phyloP scores from a whole-genome alignment of 2,329 filamentous ascomycete genomes.

The Clarireedia monteithiana region DNA sequence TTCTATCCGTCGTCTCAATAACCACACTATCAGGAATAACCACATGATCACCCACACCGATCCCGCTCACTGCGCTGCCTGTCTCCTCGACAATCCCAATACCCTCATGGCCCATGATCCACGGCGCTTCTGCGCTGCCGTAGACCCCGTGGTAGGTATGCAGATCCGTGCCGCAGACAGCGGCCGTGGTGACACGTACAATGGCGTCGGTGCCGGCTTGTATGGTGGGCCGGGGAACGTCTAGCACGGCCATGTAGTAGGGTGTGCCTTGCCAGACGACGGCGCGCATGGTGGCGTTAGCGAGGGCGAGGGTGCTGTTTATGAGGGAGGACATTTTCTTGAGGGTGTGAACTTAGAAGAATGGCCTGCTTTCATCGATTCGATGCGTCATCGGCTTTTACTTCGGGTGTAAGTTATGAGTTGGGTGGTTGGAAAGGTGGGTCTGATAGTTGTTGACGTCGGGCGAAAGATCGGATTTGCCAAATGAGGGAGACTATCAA shows the following conservation, averaged over 20 bases:
- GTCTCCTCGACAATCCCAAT: slow-evolving; percentile 65
- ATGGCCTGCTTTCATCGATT: too few relatives aligned
- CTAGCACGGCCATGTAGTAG: slow-evolving; percentile 47
- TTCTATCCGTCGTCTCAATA: slow-evolving; percentile 40
- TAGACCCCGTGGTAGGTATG: slow-evolving; percentile 59
- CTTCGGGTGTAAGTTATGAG: too few relatives aligned
- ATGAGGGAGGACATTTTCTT: too few relatives aligned
- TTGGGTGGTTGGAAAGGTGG: too few relatives aligned
- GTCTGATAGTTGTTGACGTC: too few relatives aligned
- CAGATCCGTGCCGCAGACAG: slow-evolving; percentile 23
- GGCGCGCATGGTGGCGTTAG: not conserved
- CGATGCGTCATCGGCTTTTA: too few relatives aligned
- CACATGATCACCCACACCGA: slow-evolving; percentile 68
- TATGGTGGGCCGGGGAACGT: slow-evolving; percentile 49
- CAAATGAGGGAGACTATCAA: too few relatives aligned
- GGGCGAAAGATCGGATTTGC: too few relatives aligned
- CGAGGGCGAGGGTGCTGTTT: too few relatives aligned
- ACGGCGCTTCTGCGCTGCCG: slow-evolving; percentile 42
- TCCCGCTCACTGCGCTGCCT: slow-evolving; percentile 58
- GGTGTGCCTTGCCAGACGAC: slow-evolving; percentile 12
- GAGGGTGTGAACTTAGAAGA: too few relatives aligned
- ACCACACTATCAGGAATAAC: slow-evolving; percentile 79
- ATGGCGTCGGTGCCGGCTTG: slow-evolving; percentile 40
- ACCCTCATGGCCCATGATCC: slow-evolving; percentile 66
- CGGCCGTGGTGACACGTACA: slow-evolving; percentile 37